Evolutionary conservation across 352 stramenopile species (phyloP).

Genomic region (Pythium aphanidermatum): DNA sequence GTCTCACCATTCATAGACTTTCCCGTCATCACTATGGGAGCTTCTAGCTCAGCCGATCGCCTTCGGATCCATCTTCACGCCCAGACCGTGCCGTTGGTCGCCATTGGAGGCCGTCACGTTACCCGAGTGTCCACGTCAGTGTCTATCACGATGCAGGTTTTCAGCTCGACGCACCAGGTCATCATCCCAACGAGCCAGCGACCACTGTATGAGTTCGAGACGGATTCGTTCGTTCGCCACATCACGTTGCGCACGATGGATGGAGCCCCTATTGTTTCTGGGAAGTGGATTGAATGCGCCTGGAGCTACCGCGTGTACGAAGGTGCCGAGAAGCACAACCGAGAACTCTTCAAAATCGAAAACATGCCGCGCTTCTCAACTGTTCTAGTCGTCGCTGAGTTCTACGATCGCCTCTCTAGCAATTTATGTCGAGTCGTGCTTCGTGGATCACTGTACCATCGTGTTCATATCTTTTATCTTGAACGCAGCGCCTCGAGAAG

Average conservation of each 20-base stretch:
- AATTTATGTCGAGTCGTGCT: conserved; percentile 1
- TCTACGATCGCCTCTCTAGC: conserved; percentile 1
- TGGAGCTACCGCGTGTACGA: conserved; percentile 3
- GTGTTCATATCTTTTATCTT: conserved; percentile 6
- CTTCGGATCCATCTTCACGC: conserved; percentile 7
- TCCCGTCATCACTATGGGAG: no score
- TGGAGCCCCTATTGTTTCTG: background rate
- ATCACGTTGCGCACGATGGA: background rate
- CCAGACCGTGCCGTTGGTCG: conserved; percentile 4
- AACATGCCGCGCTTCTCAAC: background rate
- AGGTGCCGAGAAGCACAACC: background rate
- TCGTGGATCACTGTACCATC: background rate
- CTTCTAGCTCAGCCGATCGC: no score
- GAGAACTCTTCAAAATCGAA: background rate
- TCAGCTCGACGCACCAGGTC: no score
- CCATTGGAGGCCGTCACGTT: background rate
- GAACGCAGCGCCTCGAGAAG: background rate
- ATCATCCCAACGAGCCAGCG: background rate
- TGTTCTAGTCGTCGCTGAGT: background rate
- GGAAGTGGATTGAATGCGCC: background rate
- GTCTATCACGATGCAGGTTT: no score
- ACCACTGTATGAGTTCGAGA: background rate
- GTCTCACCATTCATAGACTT: no score
- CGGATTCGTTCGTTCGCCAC: background rate
- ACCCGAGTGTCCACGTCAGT: conserved; percentile 2